phyloP scores from a whole-genome alignment of 495 filamentous ascomycete species.

The Clohesyomyces aquaticus region DNA sequence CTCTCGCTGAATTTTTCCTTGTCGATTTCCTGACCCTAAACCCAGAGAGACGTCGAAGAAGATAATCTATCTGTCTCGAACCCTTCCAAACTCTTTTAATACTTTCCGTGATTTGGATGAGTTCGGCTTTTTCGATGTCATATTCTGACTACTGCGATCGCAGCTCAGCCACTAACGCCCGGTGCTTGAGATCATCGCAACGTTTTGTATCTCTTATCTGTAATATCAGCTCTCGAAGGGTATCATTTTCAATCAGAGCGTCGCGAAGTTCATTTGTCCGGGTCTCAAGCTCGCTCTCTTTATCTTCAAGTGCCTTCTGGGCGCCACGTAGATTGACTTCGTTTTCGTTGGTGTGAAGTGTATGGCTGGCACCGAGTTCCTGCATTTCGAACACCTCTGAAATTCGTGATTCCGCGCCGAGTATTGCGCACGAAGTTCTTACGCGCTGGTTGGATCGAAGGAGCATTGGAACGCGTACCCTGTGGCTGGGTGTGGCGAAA shows the following conservation, averaged over 20 bases:
- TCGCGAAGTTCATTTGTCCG: neutral
- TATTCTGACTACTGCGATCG: conserved; percentile 5
- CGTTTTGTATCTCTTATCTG: neutral
- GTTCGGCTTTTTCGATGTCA: conserved; percentile 4
- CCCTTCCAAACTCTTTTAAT: conserved; percentile 6
- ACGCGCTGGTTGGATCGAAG: conserved; percentile 2
- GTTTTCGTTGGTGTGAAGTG: conserved; percentile 3
- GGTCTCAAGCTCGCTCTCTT: conserved; percentile 1
- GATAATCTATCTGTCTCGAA: conserved; percentile 6
- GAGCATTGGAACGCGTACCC: neutral
- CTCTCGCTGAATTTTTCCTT: conserved; percentile 6
- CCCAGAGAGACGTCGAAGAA: conserved; percentile 8
- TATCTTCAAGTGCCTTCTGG: conserved; percentile 2
- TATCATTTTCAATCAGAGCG: neutral
- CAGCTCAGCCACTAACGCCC: conserved; percentile 3
- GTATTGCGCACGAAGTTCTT: neutral
- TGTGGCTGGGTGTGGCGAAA: conserved; percentile 11
- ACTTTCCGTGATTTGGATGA: conserved; percentile 5
- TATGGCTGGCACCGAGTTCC: conserved; percentile 3
- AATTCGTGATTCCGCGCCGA: conserved; percentile 4
- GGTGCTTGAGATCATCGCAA: conserved; percentile 5
- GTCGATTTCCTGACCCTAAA: conserved; percentile 10
- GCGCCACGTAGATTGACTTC: conserved; percentile 6
- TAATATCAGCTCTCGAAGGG: neutral
- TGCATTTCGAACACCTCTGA: conserved; percentile 7